A percentile compares a stretch with the other conserved stretches of the same genome.
Conservation (phyloP, 306 rosid species). For the Dryas alaskensis region DNA sequence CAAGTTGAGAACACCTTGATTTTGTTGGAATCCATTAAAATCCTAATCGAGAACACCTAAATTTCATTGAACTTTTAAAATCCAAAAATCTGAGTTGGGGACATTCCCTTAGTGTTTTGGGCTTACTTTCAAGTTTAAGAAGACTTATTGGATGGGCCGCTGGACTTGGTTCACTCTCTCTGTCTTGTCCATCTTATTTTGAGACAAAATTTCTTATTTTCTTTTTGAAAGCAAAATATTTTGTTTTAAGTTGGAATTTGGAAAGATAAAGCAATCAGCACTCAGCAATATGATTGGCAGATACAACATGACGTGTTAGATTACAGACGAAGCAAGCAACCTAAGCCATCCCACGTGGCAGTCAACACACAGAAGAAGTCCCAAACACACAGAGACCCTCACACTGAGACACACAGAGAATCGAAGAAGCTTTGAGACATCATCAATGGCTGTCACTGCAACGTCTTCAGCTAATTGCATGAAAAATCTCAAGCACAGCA, state of each 20-base stretch:
- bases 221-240: no score
- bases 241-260: neutral
- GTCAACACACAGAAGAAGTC: neutral
- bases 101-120: no score
- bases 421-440: neutral
- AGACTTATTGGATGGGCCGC: neutral
- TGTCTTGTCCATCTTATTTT: neutral
- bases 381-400: neutral
- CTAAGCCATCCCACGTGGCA: conserved; percentile 35
- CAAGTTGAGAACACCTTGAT: no score
- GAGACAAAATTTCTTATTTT: neutral
- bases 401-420: neutral
- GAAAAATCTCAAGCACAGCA: conserved; percentile 30
- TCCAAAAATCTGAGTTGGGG: no score
- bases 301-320: conserved; percentile 7
- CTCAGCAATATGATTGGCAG: conserved; percentile 51
- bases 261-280: conserved; percentile 47
- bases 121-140: no score
- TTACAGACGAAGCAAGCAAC: neutral
- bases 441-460: conserved; percentile 60
- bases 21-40: no score
- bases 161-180: neutral
- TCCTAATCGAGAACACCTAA: no score
- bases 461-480: conserved; percentile 43
- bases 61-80: no score